Percentiles rank a stretch among this genome's conserved stretches.
phyloP scores from a whole-genome alignment of 2,329 filamentous ascomycete genomes.

The Pezicula radicicola region DNA sequence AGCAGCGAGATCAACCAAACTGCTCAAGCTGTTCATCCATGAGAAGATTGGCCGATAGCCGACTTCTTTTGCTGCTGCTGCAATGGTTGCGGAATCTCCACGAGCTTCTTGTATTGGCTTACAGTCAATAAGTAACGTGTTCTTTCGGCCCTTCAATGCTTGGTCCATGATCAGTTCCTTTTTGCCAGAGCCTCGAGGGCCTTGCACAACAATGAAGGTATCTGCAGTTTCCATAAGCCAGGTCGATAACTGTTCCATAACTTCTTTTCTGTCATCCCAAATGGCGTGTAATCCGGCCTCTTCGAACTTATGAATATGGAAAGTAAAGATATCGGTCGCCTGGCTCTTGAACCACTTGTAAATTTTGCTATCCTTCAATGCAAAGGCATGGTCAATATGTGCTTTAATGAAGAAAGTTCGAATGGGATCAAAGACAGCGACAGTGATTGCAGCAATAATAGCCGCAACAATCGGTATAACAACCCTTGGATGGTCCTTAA shows the following conservation, averaged over 20 bases:
- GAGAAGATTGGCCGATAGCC: slow-evolving; percentile 93
- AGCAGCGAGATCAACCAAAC: slow-evolving; percentile 85
- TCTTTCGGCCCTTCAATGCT: slow-evolving; percentile 69
- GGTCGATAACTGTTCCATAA: slow-evolving; percentile 77
- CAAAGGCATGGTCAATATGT: slow-evolving; percentile 76
- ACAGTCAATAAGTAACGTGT: slow-evolving; percentile 86
- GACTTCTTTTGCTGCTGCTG: slow-evolving; percentile 74
- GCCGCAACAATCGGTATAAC: slow-evolving; percentile 78
- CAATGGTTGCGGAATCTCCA: slow-evolving; percentile 83
- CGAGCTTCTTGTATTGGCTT: slow-evolving; percentile 89
- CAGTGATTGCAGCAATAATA: slow-evolving; percentile 76
- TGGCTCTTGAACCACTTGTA: slow-evolving; percentile 81
- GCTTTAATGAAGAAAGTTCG: slow-evolving; percentile 88
- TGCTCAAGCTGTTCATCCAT: slow-evolving; percentile 93
- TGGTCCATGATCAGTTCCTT: slow-evolving; percentile 84
- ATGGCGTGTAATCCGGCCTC: slow-evolving; percentile 73
- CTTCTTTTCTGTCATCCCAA: slow-evolving; percentile 73
- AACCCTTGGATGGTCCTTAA: slow-evolving; percentile 80
- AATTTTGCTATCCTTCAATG: slow-evolving; percentile 68
- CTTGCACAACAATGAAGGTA: slow-evolving; percentile 92
- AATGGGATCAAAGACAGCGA: slow-evolving; percentile 90
- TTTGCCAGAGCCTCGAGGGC: slow-evolving; percentile 88
- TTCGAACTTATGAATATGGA: slow-evolving; percentile 54
- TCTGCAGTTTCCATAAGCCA: slow-evolving; percentile 88
- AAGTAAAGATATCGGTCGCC: slow-evolving; percentile 62